A percentile compares a stretch with the other conserved stretches of the same genome.
These are phyloP conservation scores for Dryadomyces quercivorus DNA, from an alignment of 2,329 filamentous ascomycete genomes.

Conservation along the genomic window DNA sequence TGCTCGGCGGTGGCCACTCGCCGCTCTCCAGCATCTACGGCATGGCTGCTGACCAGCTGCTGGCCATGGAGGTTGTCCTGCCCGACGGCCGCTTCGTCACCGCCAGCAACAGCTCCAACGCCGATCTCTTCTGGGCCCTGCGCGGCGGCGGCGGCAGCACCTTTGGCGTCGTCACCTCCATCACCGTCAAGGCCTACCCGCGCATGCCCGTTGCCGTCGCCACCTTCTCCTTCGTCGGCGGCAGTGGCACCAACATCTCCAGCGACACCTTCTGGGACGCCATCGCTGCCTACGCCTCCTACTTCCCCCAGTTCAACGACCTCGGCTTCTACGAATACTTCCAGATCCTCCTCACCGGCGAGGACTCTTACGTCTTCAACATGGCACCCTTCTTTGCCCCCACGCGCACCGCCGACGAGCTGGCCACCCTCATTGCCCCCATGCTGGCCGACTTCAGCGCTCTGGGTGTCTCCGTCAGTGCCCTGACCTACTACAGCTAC, in stretches of 20 bases:
- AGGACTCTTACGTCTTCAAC: constrained; percentile 14
- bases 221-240: constrained; percentile 13
- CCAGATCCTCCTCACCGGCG: constrained; percentile 11
- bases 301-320: constrained; percentile 17
- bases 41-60: constrained; percentile 35
- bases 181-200: constrained; percentile 12
- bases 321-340: constrained; percentile 21
- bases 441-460: constrained; percentile 14
- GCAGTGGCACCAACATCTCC: constrained; percentile 26
- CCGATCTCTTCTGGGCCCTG: constrained; percentile 38
- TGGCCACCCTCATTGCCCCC: constrained; percentile 13
- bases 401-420: constrained; percentile 10
- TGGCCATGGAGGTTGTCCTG: constrained; percentile 34
- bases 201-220: constrained; percentile 13
- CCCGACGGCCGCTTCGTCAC: constrained; percentile 31
- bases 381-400: constrained; percentile 18
- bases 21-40: constrained; percentile 37
- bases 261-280: constrained; percentile 26
- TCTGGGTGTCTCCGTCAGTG: constrained; percentile 13
- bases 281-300: constrained; percentile 17
- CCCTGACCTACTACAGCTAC: constrained; percentile 14
- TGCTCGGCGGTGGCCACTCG: constrained; percentile 40
- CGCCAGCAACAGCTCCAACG: constrained; percentile 24
- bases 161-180: constrained; percentile 23
- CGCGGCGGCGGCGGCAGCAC: constrained; percentile 30